These are phyloP conservation scores for Coffea canephora DNA, from an alignment of 257 asterid genomes.

Conservation along the genomic window DNA sequence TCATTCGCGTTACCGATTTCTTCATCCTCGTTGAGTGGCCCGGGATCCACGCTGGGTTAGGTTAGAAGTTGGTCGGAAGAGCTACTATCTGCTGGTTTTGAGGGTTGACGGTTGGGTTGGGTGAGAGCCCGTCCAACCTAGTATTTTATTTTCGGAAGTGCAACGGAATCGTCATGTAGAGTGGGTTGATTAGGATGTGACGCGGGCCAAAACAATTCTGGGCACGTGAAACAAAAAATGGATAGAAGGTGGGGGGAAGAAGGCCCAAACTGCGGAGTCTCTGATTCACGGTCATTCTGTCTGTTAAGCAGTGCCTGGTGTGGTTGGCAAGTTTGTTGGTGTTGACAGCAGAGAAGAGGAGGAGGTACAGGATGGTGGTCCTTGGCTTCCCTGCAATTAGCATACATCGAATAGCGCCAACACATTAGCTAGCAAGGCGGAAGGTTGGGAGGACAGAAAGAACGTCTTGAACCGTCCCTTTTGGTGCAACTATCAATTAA, in stretches of 20 bases:
- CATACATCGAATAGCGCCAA: background rate
- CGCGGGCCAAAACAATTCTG: too few species aligned
- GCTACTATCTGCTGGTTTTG: too few species aligned
- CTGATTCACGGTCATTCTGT: background rate
- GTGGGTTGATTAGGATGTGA: too few species aligned
- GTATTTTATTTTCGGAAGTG: too few species aligned
- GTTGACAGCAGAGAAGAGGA: background rate
- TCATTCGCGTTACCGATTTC: too few species aligned
- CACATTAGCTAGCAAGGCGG: background rate
- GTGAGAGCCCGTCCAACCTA: too few species aligned
- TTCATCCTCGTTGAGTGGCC: too few species aligned
- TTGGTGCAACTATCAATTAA: slow-evolving; percentile 14
- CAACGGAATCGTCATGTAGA: too few species aligned
- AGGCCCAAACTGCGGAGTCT: background rate
- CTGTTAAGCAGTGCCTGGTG: background rate
- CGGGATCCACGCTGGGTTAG: too few species aligned
- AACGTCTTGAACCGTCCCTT: slow-evolving; percentile 37
- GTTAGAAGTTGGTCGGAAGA: too few species aligned
- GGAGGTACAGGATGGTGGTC: background rate
- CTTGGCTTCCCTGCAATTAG: background rate
- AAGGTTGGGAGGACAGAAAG: slow-evolving; percentile 11
- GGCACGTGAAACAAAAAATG: too few species aligned
- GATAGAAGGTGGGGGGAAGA: background rate
- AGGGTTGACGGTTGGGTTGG: too few species aligned
- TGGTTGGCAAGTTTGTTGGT: background rate